Conservation (phyloP, 2,329 filamentous ascomycete species). For the Xenosphaeropsis pyriputrescens region DNA sequence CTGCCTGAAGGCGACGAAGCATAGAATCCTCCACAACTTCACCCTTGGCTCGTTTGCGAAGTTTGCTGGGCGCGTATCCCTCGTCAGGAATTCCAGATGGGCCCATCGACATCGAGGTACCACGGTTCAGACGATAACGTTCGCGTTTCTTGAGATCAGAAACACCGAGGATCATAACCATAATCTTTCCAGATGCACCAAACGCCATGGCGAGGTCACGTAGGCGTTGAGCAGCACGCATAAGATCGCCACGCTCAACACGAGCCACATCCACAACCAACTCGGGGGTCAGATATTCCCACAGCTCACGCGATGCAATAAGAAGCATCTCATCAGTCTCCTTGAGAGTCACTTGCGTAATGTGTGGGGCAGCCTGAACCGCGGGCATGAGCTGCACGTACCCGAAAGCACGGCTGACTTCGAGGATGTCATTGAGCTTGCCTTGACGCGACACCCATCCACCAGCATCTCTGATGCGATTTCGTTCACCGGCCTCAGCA, state of each 20-base stretch:
- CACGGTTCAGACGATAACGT: constrained; percentile 53
- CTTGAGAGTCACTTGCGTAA: constrained; percentile 62
- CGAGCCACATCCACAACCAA: constrained; percentile 85
- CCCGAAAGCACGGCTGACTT: constrained; percentile 89
- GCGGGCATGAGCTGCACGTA: constrained; percentile 87
- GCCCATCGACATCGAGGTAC: constrained; percentile 67
- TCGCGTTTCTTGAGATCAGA: constrained; percentile 80
- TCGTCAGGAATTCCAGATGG: constrained; percentile 63
- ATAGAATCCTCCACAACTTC: constrained; percentile 65
- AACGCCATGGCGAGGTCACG: constrained; percentile 93
- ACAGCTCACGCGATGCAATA: constrained; percentile 81
- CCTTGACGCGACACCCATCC: constrained; percentile 94
- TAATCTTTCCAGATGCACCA: constrained; percentile 85
- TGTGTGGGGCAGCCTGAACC: constrained; percentile 80
- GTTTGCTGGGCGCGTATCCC: constrained; percentile 47
- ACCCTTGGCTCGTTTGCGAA: constrained; percentile 46
- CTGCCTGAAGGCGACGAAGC: constrained; percentile 72
- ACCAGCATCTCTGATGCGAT: constrained; percentile 84
- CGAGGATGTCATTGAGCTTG: constrained; percentile 78
- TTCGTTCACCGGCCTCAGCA: constrained; percentile 68
- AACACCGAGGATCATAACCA: constrained; percentile 97
- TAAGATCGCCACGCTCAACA: constrained; percentile 75
- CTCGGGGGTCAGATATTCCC: constrained; percentile 85
- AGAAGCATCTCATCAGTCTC: constrained; percentile 91
- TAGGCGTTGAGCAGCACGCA: constrained; percentile 89